These are phyloP conservation scores for Leccinum uliginosum DNA, from an alignment of 768 basidiomycete genomes.

Conservation along the genomic window DNA sequence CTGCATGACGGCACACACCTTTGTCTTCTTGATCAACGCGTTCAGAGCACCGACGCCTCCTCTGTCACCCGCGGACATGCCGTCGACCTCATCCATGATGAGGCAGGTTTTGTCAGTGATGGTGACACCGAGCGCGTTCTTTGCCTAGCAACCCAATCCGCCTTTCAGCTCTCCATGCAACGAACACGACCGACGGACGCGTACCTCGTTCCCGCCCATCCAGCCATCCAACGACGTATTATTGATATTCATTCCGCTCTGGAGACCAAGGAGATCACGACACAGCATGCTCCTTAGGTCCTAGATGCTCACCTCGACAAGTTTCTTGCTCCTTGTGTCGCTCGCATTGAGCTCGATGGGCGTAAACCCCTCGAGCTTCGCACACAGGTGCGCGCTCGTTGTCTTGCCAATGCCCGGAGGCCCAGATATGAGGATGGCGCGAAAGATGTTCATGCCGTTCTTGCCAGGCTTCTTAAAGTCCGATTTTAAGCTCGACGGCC, in stretches of 20 bases:
- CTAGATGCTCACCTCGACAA: slow-evolving; percentile 66
- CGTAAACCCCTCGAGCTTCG: slow-evolving; percentile 84
- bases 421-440: slow-evolving; percentile 87
- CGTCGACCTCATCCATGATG: slow-evolving; percentile 99
- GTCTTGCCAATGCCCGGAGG: slow-evolving; percentile 98
- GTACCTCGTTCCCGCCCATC: slow-evolving; percentile 56
- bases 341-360: slow-evolving; percentile 97
- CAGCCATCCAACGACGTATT: slow-evolving; percentile 88
- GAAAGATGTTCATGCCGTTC: slow-evolving; percentile 78
- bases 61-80: slow-evolving; percentile 97
- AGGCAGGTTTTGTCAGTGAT: slow-evolving; percentile 81
- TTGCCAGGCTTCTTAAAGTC: slow-evolving; percentile 95
- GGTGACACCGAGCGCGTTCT: slow-evolving; percentile 64
- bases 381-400: slow-evolving; percentile 89
- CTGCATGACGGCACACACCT: slow-evolving; percentile 39
- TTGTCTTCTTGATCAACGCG: slow-evolving; percentile 88
- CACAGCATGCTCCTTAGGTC: neutral
- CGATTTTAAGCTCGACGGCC: slow-evolving; percentile 67
- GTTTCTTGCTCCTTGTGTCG: slow-evolving; percentile 92
- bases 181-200: slow-evolving; percentile 26
- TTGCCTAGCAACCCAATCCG: slow-evolving; percentile 33
- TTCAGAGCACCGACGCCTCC: slow-evolving; percentile 95
- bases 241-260: slow-evolving; percentile 89
- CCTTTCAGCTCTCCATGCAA: neutral
- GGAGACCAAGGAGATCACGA: neutral